Base-by-base conservation (phyloP, 129 eudicot species). In the Escallonia rubra region DNA sequence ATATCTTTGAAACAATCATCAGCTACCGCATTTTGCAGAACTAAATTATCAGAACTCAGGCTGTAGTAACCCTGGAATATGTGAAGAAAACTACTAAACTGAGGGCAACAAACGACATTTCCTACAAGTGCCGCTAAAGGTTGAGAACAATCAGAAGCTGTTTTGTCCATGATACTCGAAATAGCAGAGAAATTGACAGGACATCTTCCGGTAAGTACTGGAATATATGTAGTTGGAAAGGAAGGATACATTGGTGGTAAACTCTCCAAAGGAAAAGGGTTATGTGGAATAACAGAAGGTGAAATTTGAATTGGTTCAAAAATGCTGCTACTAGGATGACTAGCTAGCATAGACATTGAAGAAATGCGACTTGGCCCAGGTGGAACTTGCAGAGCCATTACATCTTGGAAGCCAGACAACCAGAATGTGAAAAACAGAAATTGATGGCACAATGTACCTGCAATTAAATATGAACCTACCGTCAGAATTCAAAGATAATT, bases 21-120 rank as follows among this genome's bases (percentile, higher is more conserved):
- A 59, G 98, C 98, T 43, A 74, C 79, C 3, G 82, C 69, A 41
- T 81, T 75, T 68, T 79, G 91, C 51, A 92, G 49, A 55, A 80
- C 91, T 86, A 92, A 73, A 67, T 76, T 78, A 82, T 84, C 80
- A 10, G 95, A 74, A 53, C 61, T 66, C 34, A 71, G 75, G 81
- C 83, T 86, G 76, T 75, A 86, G 73, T 76, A 83, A 48, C 96
- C 98, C 62, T 85, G 95, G 67, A 92, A 88, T 76, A 92, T 81
- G 73, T 68, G 89, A 69, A 92, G 89, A 60, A 88, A 74, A 68
- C 96, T 92, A 60, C 71, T 76, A 7, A 92, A 78, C 61, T 92
- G 98, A 4, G 98, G 98, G 75, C 98, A 92, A 61, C 98, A 92
- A 70, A 92, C 82, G 11, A 86, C 96, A 67, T 88, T 92, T 74